phyloP scores from a whole-genome alignment of 768 basidiomycete genomes.

The Amanita subjunquillea region DNA sequence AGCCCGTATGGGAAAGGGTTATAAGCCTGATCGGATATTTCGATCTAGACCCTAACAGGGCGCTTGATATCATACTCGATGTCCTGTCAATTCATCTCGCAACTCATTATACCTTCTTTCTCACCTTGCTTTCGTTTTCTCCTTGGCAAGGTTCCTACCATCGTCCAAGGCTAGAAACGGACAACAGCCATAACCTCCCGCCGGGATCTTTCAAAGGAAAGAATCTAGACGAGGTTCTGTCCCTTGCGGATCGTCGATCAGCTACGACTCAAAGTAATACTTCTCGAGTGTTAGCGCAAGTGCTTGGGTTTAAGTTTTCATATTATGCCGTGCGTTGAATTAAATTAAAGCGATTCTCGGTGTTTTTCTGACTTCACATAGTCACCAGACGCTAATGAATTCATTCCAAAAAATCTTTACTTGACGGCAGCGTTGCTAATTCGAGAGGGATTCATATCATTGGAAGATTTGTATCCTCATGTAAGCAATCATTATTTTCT shows the following conservation, averaged over 20 bases:
- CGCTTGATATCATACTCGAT: slow-evolving; percentile 89
- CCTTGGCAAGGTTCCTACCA: slow-evolving; percentile 67
- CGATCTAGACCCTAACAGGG: slow-evolving; percentile 91
- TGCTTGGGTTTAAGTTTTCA: slow-evolving; percentile 95
- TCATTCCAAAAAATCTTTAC: slow-evolving; percentile 62
- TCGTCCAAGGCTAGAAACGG: slow-evolving; percentile 19
- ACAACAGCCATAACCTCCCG: slow-evolving; percentile 28
- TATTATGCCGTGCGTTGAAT: slow-evolving; percentile 65
- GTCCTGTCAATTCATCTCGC: slow-evolving; percentile 75
- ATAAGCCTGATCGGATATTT: slow-evolving; percentile 92
- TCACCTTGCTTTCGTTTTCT: slow-evolving; percentile 76
- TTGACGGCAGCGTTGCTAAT: slow-evolving; percentile 81
- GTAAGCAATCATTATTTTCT: slow-evolving; percentile 30
- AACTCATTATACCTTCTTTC: slow-evolving; percentile 82
- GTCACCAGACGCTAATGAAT: slow-evolving; percentile 49
- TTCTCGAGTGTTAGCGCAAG: slow-evolving; percentile 71
- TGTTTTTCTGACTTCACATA: slow-evolving; percentile 15
- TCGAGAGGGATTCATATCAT: slow-evolving; percentile 76
- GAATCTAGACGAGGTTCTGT: slow-evolving; percentile 56
- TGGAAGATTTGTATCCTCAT: slow-evolving; percentile 91
- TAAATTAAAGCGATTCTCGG: background rate
- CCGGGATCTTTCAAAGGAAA: slow-evolving; percentile 43
- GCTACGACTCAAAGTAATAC: slow-evolving; percentile 11
- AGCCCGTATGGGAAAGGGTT: slow-evolving; percentile 71
- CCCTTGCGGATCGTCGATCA: slow-evolving; percentile 34